Evolutionary conservation across 371 early-diverging fungal genomes (phyloP).

Genomic region (Mucor circinelloides): DNA sequence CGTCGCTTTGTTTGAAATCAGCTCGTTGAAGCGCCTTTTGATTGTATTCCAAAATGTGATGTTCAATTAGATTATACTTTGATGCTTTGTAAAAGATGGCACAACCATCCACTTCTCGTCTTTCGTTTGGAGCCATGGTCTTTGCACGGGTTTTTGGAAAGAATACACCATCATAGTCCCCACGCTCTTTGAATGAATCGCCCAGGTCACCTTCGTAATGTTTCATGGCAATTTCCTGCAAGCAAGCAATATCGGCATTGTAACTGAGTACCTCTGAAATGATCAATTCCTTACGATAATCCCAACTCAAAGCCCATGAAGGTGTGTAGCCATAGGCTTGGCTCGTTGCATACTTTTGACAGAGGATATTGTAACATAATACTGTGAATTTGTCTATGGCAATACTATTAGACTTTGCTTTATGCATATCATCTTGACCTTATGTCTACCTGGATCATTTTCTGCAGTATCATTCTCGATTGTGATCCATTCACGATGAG

Average conservation of each 20-base stretch:
- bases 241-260: conserved; percentile 93
- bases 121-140: conserved; percentile 89
- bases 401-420: neutral
- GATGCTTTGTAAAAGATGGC: conserved; percentile 93
- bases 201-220: conserved; percentile 86
- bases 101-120: conserved; percentile 93
- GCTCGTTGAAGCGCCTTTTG: conserved; percentile 86
- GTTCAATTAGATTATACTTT: conserved; percentile 78
- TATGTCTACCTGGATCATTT: conserved; percentile 26
- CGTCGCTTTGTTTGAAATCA: conserved; percentile 88
- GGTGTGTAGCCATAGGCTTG: conserved; percentile 94
- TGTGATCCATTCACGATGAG: conserved; percentile 90
- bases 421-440: neutral
- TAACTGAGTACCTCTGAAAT: conserved; percentile 89
- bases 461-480: conserved; percentile 53
- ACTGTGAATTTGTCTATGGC: conserved; percentile 74
- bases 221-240: conserved; percentile 92
- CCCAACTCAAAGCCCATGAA: conserved; percentile 94
- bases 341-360: conserved; percentile 87
- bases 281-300: conserved; percentile 91
- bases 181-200: conserved; percentile 69
- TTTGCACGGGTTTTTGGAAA: conserved; percentile 93
- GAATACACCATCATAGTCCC: conserved; percentile 91
- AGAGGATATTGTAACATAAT: conserved; percentile 94
- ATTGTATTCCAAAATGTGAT: conserved; percentile 89